These are phyloP conservation scores for Nicotiana otophora DNA, from an alignment of 257 asterid species.

Conservation along the genomic window DNA sequence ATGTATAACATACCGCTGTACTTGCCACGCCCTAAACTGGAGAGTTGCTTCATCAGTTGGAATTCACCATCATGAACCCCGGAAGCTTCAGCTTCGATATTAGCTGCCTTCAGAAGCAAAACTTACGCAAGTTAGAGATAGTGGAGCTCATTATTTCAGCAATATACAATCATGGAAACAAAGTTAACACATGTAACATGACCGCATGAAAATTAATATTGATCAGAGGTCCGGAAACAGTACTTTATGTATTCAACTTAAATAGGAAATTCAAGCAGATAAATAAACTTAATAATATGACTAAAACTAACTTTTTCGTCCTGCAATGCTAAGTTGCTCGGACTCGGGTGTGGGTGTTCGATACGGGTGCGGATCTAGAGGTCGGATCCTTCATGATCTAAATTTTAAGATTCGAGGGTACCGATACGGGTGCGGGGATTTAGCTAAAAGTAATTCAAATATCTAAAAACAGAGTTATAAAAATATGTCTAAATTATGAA, in stretches of 20 bases:
- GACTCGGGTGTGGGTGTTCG: too few relatives aligned
- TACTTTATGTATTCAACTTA: not conserved
- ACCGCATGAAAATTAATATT: not conserved
- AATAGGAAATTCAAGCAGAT: not conserved
- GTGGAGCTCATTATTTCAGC: too few relatives aligned
- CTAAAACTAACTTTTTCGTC: not conserved
- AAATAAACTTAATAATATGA: not conserved
- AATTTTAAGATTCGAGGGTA: too few relatives aligned
- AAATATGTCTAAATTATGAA: too few relatives aligned
- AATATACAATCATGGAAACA: not conserved
- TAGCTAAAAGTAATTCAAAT: too few relatives aligned
- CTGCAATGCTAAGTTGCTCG: not conserved
- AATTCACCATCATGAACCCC: conserved; percentile 68
- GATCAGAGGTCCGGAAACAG: not conserved
- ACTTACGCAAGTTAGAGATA: not conserved
- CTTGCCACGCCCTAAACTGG: conserved; percentile 53
- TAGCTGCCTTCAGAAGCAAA: conserved; percentile 55
- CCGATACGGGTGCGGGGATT: too few relatives aligned
- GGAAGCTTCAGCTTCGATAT: conserved; percentile 64
- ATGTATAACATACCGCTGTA: conserved; percentile 47
- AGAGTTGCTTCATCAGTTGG: conserved; percentile 61
- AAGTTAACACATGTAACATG: not conserved
- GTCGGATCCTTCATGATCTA: too few relatives aligned
- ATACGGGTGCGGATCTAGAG: too few relatives aligned
- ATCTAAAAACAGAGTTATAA: too few relatives aligned